Evolutionary conservation across 2,329 filamentous ascomycete genomes (phyloP).

Genomic region (Aspergillus clavatus): DNA sequence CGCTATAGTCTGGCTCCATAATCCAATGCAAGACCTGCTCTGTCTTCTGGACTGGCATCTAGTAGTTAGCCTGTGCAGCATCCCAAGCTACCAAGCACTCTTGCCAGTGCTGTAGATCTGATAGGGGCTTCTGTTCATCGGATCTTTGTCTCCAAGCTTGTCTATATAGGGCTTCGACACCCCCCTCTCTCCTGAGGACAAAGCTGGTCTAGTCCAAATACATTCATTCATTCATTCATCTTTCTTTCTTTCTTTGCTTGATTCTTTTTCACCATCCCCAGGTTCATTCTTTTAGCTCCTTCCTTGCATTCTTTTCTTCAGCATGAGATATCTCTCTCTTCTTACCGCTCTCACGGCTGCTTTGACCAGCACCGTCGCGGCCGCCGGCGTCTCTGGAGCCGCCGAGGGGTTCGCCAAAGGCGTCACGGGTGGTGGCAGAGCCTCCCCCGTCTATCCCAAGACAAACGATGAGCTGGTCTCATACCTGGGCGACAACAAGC

Average conservation of each 20-base stretch:
- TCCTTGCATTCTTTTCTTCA: not conserved
- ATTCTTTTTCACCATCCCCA: too few relatives aligned
- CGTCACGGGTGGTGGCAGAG: conserved; percentile 56
- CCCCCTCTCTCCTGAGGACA: not conserved
- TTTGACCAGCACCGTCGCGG: not conserved
- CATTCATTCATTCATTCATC: not conserved
- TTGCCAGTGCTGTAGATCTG: too few relatives aligned
- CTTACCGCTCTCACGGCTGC: conserved; percentile 1
- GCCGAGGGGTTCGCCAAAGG: conserved; percentile 47
- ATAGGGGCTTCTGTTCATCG: not conserved
- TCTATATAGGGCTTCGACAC: not conserved
- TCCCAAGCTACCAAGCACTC: too few relatives aligned
- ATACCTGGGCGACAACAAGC: conserved; percentile 50
- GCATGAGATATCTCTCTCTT: conserved; percentile 2
- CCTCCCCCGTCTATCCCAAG: conserved; percentile 49
- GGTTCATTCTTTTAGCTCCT: too few relatives aligned
- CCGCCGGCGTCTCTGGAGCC: conserved; percentile 20
- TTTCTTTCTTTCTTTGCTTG: too few relatives aligned
- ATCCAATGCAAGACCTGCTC: too few relatives aligned
- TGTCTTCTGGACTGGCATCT: too few relatives aligned
- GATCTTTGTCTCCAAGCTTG: too few relatives aligned
- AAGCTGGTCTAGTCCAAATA: not conserved
- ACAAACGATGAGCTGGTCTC: conserved; percentile 52
- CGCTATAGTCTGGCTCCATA: too few relatives aligned
- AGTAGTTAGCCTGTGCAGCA: too few relatives aligned